Base-by-base conservation (phyloP, 371 early-diverging fungal genomes). In the Lichtheimia ornata region DNA sequence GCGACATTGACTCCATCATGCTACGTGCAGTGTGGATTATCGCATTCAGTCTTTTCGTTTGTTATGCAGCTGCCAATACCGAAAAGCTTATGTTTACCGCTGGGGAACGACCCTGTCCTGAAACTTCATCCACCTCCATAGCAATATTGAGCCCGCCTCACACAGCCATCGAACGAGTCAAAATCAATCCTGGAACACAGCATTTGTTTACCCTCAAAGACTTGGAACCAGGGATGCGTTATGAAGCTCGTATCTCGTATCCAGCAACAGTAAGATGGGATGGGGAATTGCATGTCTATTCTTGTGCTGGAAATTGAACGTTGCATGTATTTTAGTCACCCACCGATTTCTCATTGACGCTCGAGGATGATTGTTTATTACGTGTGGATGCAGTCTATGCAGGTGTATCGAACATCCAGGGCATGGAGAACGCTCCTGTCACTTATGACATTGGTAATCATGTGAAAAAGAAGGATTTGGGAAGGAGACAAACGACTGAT, bases 191-290 rank as follows among this genome's bases (percentile, higher is more conserved):
- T 7, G 20, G 44, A 50, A 50, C 54, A 42, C 51, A 41, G 14
- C 63, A 71, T 14, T 62, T 25, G 45, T 79, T 70, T 50, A 44
- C 51, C 3, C 45, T 79, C 1, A 54, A 62, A 2, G 52, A 54
- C 0, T 20, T 79, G 11, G 20, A 55, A 13, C 56, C 55, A 3
- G 65, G 50, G 4, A 45, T 59, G 15, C 67, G 56, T 11, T 79
- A 76, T 52, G 79, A 79, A 56, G 15, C 72, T 35, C 61, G 74
- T 35, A 58, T 79, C 18, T 79, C 79, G 9, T 79, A 79, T 54
- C 74, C 79, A 17, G 79, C 79, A 24, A 70, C 72, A 24, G 79
- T 76, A 76, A 67, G 25, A 3, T 44, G 49, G 12, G 13, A 22
- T 22, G n/a, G n/a, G n/a, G 5, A 18, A n/a, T n/a, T n/a, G n/a